Evolutionary conservation across 352 stramenopile species (phyloP).

Genomic region (Phytophthora europaea): DNA sequence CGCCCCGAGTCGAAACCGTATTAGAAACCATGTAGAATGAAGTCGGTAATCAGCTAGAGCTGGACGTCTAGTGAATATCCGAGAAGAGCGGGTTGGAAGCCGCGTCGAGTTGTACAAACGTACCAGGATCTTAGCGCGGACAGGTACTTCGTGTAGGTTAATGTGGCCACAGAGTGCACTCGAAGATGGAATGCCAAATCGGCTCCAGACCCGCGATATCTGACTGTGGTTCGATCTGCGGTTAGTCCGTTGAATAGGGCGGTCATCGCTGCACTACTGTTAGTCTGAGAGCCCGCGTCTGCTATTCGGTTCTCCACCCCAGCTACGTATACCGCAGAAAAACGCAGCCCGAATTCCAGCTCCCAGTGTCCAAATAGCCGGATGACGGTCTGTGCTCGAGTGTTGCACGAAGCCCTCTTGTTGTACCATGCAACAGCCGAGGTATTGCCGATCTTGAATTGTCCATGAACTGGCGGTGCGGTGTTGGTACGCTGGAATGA

Average conservation of each 20-base stretch:
- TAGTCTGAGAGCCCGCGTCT: slow-evolving; percentile 2
- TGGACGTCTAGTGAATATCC: background rate
- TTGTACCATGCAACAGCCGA: background rate
- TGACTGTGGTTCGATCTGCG: background rate
- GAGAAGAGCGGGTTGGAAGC: background rate
- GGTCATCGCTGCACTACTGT: background rate
- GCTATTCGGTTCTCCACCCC: slow-evolving; percentile 8
- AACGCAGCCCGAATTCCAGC: no score
- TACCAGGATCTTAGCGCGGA: background rate
- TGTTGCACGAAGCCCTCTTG: background rate
- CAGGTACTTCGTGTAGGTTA: slow-evolving; percentile 4
- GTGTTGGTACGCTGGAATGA: no score
- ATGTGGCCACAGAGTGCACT: slow-evolving; percentile 2
- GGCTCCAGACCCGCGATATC: slow-evolving; percentile 3
- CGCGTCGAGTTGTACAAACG: background rate
- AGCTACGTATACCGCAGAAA: background rate
- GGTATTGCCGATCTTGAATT: background rate
- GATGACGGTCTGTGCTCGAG: no score
- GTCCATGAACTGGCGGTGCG: background rate
- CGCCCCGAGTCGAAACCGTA: background rate
- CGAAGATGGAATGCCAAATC: slow-evolving; percentile 6
- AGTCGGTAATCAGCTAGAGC: slow-evolving; percentile 12
- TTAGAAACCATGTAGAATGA: slow-evolving; percentile 17
- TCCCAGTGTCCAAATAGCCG: no score
- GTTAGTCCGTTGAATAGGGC: slow-evolving; percentile 10